phyloP scores from a whole-genome alignment of 139 green algal genomes.

The Chlorella ohadii region DNA sequence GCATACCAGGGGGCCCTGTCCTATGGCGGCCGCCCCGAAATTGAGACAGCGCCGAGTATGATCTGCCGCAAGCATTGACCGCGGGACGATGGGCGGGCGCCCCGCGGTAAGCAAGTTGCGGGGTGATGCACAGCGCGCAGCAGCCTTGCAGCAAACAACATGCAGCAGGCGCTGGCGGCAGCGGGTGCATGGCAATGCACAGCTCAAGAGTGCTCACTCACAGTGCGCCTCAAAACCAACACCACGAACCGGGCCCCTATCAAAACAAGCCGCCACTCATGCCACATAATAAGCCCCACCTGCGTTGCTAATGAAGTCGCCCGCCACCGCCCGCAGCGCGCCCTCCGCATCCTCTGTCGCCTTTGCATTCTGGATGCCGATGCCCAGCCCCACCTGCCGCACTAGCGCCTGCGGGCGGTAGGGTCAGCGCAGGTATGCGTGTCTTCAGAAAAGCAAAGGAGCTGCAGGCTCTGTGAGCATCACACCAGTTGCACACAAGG shows the following conservation, averaged over 20 bases:
- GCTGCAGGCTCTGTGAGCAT: too few species aligned
- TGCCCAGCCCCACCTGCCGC: conserved; percentile 21
- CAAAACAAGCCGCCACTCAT: too few species aligned
- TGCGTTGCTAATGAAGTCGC: conserved; percentile 40
- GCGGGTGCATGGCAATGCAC: too few species aligned
- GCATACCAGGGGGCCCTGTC: conserved; percentile 15
- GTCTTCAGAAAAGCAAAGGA: too few species aligned
- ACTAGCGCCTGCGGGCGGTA: conserved; percentile 28
- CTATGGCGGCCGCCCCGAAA: conserved; percentile 2
- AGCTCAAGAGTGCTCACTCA: too few species aligned
- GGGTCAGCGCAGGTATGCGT: too few species aligned
- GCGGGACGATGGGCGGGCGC: neutral
- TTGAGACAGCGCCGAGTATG: neutral
- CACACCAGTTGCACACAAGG: too few species aligned
- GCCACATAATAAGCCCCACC: too few species aligned
- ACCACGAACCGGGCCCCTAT: too few species aligned
- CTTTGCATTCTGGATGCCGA: neutral
- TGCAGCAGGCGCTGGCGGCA: neutral
- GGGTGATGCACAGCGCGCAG: neutral
- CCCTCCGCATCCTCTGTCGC: conserved; percentile 11
- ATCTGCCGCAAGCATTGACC: conserved; percentile 24
- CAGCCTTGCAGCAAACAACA: neutral
- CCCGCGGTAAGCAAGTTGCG: conserved; percentile 17
- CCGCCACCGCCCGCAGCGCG: conserved; percentile 28
- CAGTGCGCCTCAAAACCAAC: too few species aligned